Evolutionary conservation across 139 green algal genomes (phyloP).

Genomic region (Auxenochlorella protothecoides): DNA sequence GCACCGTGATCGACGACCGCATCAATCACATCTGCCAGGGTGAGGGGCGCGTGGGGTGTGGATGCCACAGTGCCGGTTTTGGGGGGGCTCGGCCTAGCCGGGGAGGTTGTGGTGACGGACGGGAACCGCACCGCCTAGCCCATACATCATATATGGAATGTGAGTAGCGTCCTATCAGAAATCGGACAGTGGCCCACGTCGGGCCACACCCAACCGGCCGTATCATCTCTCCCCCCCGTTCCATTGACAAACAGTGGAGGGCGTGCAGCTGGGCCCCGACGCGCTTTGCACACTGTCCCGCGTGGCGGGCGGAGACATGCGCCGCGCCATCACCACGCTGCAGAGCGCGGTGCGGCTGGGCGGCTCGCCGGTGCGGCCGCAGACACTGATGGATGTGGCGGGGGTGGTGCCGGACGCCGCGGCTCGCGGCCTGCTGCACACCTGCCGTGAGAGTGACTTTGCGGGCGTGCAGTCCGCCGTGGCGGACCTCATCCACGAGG

Average conservation of each 20-base stretch:
- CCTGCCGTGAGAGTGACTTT: slow-evolving; percentile 20
- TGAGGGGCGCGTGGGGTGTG: not conserved
- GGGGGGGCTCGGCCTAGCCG: too few relatives aligned
- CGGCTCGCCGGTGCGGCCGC: slow-evolving; percentile 21
- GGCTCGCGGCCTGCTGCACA: slow-evolving; percentile 21
- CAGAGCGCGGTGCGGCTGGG: slow-evolving; percentile 57
- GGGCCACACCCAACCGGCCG: not conserved
- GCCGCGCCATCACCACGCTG: slow-evolving; percentile 82
- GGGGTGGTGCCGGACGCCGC: slow-evolving; percentile 28
- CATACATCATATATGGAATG: too few relatives aligned
- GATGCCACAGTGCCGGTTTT: too few relatives aligned
- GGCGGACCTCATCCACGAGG: slow-evolving; percentile 56
- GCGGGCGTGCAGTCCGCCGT: slow-evolving; percentile 33
- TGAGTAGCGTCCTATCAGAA: too few relatives aligned
- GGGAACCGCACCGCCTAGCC: too few relatives aligned
- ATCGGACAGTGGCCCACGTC: too few relatives aligned
- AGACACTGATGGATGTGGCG: slow-evolving; percentile 38
- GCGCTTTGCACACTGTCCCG: slow-evolving; percentile 44
- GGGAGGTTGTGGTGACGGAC: too few relatives aligned
- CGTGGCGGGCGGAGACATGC: slow-evolving; percentile 75
- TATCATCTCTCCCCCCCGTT: not conserved
- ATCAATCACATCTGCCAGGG: slow-evolving; percentile 60
- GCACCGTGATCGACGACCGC: slow-evolving; percentile 42
- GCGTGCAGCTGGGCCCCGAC: slow-evolving; percentile 44
- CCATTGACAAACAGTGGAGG: slow-evolving; percentile 42